phyloP scores from a whole-genome alignment of 2,329 filamentous ascomycete genomes.

The Trematosphaeria pertusa region DNA sequence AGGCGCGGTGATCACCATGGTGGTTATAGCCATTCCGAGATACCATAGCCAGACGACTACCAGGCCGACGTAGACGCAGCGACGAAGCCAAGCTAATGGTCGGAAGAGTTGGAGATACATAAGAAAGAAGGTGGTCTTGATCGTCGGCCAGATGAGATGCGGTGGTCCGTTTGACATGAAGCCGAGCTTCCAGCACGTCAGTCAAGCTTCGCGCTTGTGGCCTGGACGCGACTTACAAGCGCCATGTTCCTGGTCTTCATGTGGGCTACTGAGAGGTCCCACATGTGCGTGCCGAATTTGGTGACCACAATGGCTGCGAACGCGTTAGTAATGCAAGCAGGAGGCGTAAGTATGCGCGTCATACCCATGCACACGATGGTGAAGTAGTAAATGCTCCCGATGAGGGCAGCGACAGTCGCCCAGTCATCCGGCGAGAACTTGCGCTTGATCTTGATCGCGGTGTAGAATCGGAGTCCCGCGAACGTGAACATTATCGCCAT shows the following conservation, averaged over 20 bases:
- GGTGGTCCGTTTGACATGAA: conserved; percentile 7
- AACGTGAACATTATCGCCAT: conserved; percentile 8
- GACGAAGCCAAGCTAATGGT: conserved; percentile 7
- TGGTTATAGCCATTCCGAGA: background rate
- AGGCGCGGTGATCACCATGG: conserved; percentile 2
- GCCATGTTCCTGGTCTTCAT: conserved; percentile 1
- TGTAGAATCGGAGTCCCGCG: conserved; percentile 3
- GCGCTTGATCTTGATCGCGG: background rate
- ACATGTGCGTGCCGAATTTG: conserved; percentile 11
- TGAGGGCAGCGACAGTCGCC: background rate
- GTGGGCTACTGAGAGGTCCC: conserved; percentile 5
- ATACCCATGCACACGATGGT: conserved; percentile 3
- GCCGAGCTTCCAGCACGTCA: conserved; percentile 2
- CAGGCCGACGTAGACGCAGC: conserved; percentile 5
- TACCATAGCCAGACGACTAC: conserved; percentile 5
- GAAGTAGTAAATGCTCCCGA: conserved; percentile 7
- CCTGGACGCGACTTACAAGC: background rate
- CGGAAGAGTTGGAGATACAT: conserved; percentile 16
- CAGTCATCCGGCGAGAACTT: conserved; percentile 5
- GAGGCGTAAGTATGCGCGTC: background rate
- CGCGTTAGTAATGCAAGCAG: conserved; percentile 1
- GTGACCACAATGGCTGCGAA: background rate
- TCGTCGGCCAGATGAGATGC: conserved; percentile 5
- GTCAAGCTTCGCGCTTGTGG: background rate
- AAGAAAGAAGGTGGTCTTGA: conserved; percentile 12